Conservation (phyloP, 108 stramenopile genomes). For the Mayamaea pseudoterrestris region DNA sequence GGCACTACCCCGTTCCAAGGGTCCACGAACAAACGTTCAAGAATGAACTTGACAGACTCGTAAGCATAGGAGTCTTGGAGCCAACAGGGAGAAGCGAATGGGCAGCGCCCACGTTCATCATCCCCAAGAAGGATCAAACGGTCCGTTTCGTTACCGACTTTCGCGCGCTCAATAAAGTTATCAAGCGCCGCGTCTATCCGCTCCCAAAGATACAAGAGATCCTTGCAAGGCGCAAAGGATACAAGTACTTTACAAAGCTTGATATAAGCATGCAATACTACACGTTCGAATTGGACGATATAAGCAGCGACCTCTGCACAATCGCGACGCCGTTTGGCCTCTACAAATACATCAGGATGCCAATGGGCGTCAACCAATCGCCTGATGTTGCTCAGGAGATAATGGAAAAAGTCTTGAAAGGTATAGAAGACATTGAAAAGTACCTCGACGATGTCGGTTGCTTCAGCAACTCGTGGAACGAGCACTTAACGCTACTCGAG, state of each 20-base stretch:
- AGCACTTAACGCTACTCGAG: constrained; percentile 12
- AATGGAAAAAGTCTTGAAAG: constrained; percentile 9
- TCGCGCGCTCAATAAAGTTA: constrained; percentile 19
- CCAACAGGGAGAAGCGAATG: constrained; percentile 5
- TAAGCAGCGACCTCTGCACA: constrained; percentile 8
- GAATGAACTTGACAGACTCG: neutral
- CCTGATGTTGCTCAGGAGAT: constrained; percentile 24
- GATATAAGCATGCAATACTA: constrained; percentile 16
- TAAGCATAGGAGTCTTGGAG: neutral
- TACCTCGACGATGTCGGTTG: constrained; percentile 43
- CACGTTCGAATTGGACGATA: constrained; percentile 18
- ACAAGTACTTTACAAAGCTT: constrained; percentile 1
- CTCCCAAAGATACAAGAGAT: constrained; percentile 15
- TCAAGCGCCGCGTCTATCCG: constrained; percentile 1
- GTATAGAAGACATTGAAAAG: constrained; percentile 11
- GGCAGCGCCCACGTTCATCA: constrained; percentile 18
- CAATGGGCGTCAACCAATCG: constrained; percentile 31
- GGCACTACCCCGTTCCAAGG: neutral
- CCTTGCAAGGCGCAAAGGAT: neutral
- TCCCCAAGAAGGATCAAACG: constrained; percentile 23
- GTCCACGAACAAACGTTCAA: neutral
- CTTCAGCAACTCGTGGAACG: constrained; percentile 18
- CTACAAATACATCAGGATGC: constrained; percentile 22
- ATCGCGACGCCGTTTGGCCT: too few species aligned
- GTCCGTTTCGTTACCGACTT: constrained; percentile 16